Evolutionary conservation across 2,329 filamentous ascomycete species (phyloP), one percentile per base, ranked within the genome.

Genomic region (Colletotrichum euphorbiae): DNA sequence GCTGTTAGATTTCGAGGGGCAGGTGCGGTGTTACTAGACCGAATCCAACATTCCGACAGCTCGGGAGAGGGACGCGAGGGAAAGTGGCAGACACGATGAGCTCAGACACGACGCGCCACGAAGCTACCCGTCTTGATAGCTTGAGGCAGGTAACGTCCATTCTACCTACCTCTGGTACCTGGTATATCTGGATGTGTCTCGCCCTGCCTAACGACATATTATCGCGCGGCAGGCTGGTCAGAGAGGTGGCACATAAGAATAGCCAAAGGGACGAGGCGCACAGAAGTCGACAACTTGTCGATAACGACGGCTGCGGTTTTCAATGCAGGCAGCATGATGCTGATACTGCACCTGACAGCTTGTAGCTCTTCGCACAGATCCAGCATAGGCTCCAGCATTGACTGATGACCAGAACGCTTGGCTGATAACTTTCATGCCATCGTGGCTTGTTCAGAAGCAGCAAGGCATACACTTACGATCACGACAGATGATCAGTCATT

Each of bases 21-120:
- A 60, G 61, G 40, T 31, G 59, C 40, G 61, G 31, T 15, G 62
- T 33, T 38, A 69, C 66, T 66, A 69, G 62, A n/a, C 66, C 42
- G 42, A 60, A 56, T 55, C 24, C 66, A 69, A 55, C 66, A 69
- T 69, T 66, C 66, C 66, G 54, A 36, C 61, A 69, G 62, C 55
- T 60, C 55, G 62, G 65, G 42, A 60, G 36, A 60, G 40, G 33
- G 66, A 48, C 24, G 48, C 61, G 40, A 66, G 31, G 58, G 36
- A 19, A 59, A 50, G 42, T 64, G 28, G 31, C 38, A 42, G 60
- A 17, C 46, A 48, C 33, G 61, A 48, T 31, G 48, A 65, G 33
- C 17, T 58, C 24, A 59, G 48, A 69, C 21, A 60, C 15, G 24
- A 17, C 33, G 55, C 66, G 66, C 66, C 66, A 66, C 62, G 40